These are phyloP conservation scores for Backusella luteola DNA, from an alignment of 192 early-diverging fungal genomes.

Conservation along the genomic window DNA sequence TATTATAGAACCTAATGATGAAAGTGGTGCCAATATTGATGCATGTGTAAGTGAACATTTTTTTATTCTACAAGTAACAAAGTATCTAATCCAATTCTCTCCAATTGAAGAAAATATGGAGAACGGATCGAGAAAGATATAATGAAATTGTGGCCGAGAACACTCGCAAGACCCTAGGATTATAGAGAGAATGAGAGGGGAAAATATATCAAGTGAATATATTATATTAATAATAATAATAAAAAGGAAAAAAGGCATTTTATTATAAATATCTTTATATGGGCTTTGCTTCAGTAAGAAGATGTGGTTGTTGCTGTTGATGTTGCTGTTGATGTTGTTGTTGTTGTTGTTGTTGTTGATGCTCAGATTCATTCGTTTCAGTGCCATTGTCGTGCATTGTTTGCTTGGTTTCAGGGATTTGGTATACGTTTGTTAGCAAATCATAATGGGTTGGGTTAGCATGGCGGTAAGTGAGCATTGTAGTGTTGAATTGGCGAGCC, in stretches of 20 bases:
- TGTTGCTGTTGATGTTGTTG: too few species aligned
- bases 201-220: not conserved
- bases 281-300: not conserved
- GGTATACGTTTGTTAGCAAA: slow-evolving; percentile 58
- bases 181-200: slow-evolving; percentile 49
- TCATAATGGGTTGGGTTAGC: slow-evolving; percentile 45
- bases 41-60: slow-evolving; percentile 69
- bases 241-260: not conserved
- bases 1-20: slow-evolving; percentile 88
- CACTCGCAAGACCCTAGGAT: slow-evolving; percentile 76
- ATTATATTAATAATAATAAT: not conserved
- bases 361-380: not conserved
- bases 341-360: too few species aligned
- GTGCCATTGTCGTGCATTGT: slow-evolving; percentile 17
- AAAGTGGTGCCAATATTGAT: slow-evolving; percentile 98
- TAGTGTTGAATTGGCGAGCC: slow-evolving; percentile 46
- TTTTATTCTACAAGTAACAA: not conserved
- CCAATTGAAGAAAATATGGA: slow-evolving; percentile 78
- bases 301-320: not conserved
- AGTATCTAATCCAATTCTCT: not conserved
- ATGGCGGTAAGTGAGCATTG: slow-evolving; percentile 36
- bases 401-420: slow-evolving; percentile 45
- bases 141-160: slow-evolving; percentile 76
- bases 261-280: not conserved
- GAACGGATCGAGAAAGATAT: slow-evolving; percentile 80